Evolutionary conservation across 2,329 filamentous ascomycete species (phyloP), one percentile per base, ranked within the genome.

Genomic region (Kalmusia sp.): DNA sequence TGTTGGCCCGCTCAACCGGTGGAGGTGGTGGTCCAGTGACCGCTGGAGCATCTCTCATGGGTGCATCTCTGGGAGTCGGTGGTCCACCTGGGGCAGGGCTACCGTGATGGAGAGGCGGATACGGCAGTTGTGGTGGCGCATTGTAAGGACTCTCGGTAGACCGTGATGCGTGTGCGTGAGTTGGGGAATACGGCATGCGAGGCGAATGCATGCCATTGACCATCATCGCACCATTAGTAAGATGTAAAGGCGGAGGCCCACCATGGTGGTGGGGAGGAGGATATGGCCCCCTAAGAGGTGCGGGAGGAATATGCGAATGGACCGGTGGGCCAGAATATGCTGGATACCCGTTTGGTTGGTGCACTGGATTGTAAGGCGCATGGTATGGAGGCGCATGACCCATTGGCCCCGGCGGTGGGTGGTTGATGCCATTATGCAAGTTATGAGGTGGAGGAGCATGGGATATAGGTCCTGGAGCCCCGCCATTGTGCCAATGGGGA

Each of bases 121-220:
- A 72, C 34, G 65, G 64, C 21, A 63, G 44, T 11, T 63, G 54
- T 19, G 55, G 65, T 19, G 70, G 68, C 9, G 61, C 71, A 28
- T 59, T 64, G 22, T 68, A 76, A 4, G 72, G 71, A 30, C 69
- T 74, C 45, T 73, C 71, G 1, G 67, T 70, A 25, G 70, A 68
- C 8, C 73, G 68, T 48, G 73, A 68, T 22, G 71, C 63, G 37
- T 71, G 70, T 46, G 65, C 63, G 49, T 73, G 68, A 7, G 71
- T 73, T 40, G 68, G 73, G 12, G 74, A 75, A 22, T 72, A 71
- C 1, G 71, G 69, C 50, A 72, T 57, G 22, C 65, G 74, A 22
- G 75, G 71, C 21, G 75, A 75, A 35, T 70, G 69, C 59, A 76
- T 61, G 30, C 76, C 73, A 49, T 76, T 76, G 25, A 62, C 61